phyloP scores from a whole-genome alignment of 2,329 filamentous ascomycete species.

The Paraconiothyrium brasiliense region DNA sequence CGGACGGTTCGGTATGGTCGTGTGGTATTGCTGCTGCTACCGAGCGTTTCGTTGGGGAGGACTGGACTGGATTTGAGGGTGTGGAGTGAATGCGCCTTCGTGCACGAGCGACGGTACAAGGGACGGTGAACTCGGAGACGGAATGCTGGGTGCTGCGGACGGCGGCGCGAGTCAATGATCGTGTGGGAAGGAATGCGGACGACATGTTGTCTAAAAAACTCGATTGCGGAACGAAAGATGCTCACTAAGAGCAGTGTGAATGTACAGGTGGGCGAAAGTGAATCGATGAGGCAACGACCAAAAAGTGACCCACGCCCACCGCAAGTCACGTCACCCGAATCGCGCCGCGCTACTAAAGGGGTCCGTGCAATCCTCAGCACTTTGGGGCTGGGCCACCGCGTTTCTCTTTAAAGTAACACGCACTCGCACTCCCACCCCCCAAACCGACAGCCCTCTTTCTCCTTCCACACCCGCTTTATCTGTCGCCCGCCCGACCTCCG shows the following conservation, averaged over 20 bases:
- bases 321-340: slow-evolving; percentile 12
- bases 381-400: neutral
- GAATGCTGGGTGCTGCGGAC: slow-evolving; percentile 6
- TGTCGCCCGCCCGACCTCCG: neutral
- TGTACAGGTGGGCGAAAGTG: slow-evolving; percentile 10
- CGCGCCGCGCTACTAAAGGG: neutral
- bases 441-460: neutral
- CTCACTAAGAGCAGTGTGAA: neutral
- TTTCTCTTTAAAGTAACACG: slow-evolving; percentile 2
- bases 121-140: slow-evolving; percentile 23
- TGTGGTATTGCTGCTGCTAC: slow-evolving; percentile 21
- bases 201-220: slow-evolving; percentile 26
- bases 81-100: slow-evolving; percentile 19
- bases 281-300: slow-evolving; percentile 1
- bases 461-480: neutral
- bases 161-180: slow-evolving; percentile 28
- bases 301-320: neutral
- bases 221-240: slow-evolving; percentile 12
- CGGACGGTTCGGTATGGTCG: slow-evolving; percentile 15
- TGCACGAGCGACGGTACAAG: slow-evolving; percentile 30
- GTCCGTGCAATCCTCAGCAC: neutral
- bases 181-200: slow-evolving; percentile 24
- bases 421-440: neutral
- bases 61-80: slow-evolving; percentile 14
- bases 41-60: slow-evolving; percentile 15